Evolutionary conservation across 2,329 filamentous ascomycete genomes (phyloP), one percentile per base, ranked within the genome.

Genomic region (Calonectria honghensis): DNA sequence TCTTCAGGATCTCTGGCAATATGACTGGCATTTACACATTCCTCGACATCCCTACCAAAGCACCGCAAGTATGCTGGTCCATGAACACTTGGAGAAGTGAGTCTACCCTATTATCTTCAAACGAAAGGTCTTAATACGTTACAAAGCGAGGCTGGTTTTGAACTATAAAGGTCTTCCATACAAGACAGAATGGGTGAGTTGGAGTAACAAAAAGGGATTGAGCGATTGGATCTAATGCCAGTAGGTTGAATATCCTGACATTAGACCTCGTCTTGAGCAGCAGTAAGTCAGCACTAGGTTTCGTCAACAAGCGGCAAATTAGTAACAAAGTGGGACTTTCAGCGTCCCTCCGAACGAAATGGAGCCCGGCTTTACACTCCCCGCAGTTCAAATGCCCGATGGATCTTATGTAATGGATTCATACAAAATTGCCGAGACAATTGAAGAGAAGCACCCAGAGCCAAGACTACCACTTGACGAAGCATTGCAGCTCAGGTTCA

Each of bases 331-430:
- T 18, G 29, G 14, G 16, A 11, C 24, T 29, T 14, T 24, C 10
- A 78, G 75, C 61, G 66, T 78, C 24, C 10, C 70, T 2, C 48
- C 76, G 4, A 78, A 75, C 27, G 54, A 61, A 41, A 6, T 7
- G 7, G 70, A 0, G 4, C 50, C 76, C 6, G 4, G 48, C 16
- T 78, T 74, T 24, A 78, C 77, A 1, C 63, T 88, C 68, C 93
- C 93, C 0, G 84, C 89, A 5, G 84, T 93, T 68, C 85, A 82
- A 16, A 85, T 92, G 57, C 86, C 89, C 0, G 88, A 91, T 63
- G 90, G 90, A 18, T 89, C 82, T 1, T 92, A 90, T 77, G 76
- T 93, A 7, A 93, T 92, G 90, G 92, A 95, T 79, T 93, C 91
- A 1, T 86, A 85, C 76, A 85, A 84, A 45, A 95, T 95, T 76